Conservation (phyloP, 306 rosid species). For the Fragaria vesca region DNA sequence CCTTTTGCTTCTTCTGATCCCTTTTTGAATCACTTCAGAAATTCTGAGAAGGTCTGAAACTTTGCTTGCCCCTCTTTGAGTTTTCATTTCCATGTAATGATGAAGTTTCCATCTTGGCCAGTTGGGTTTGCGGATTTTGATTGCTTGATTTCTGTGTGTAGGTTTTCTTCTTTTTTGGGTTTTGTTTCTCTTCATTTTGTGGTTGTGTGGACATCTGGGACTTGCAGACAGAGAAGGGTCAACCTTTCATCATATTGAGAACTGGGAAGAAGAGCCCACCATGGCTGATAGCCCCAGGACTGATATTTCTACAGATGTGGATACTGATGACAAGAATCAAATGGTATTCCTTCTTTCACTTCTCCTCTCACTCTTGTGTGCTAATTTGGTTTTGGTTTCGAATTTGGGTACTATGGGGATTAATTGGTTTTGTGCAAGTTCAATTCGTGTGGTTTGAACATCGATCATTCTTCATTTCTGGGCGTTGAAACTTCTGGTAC, state of each 20-base stretch:
- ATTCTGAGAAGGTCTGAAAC: constrained; percentile 40
- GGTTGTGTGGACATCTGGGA: constrained; percentile 18
- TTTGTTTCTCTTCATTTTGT: background rate
- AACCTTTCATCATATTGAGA: constrained; percentile 41
- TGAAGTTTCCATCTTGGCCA: constrained; percentile 19
- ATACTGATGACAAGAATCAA: constrained; percentile 87
- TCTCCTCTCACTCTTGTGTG: constrained; percentile 9
- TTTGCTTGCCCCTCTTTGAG: constrained; percentile 3
- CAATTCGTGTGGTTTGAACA: background rate
- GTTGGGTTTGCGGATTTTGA: constrained; percentile 6
- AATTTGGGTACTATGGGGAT: background rate
- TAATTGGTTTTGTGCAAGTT: background rate
- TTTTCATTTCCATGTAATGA: constrained; percentile 24
- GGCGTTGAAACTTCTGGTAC: constrained; percentile 10
- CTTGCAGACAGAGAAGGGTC: constrained; percentile 41
- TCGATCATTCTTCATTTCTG: background rate
- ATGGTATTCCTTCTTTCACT: constrained; percentile 50
- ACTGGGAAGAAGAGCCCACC: constrained; percentile 43
- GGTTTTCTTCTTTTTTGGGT: constrained; percentile 2
- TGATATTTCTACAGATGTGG: constrained; percentile 95
- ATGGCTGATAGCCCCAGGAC: constrained; percentile 99
- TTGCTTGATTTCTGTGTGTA: constrained; percentile 17
- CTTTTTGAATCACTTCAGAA: background rate
- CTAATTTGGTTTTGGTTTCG: background rate
- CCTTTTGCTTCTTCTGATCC: constrained; percentile 24